Base-by-base conservation (phyloP, 192 early-diverging fungal genomes). In the Physocladia obscura region DNA sequence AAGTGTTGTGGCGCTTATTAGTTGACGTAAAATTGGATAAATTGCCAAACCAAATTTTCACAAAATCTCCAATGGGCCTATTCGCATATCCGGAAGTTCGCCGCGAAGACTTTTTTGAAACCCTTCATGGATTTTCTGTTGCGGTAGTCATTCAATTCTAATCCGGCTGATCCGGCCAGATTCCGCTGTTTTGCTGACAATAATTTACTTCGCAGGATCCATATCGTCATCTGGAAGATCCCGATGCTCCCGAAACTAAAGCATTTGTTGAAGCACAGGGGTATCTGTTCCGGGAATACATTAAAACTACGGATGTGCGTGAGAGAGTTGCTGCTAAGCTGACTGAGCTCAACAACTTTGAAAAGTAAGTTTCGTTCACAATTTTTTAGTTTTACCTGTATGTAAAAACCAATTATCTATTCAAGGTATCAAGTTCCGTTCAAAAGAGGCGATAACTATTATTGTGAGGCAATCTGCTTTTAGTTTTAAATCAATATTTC, bases 211-310 rank as follows among this genome's bases (percentile, higher is more conserved):
- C 31, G 22, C 62, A 65, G 17, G 88, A 88, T 44, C 87, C 83
- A 35, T 88, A 84, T 72, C 76, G 82, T n/a, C 85, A 85, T 80
- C 63, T 89, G 32, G 87, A 88, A 57, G 78, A 85, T 38, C 82
- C 85, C 32, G 74, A 83, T 29, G 60, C 78, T 0, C 61, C 75
- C 26, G 80, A 87, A 62, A 88, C 86, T 48, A 57, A 75, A 27
- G 74, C 67, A 8, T 89, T 84, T 78, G 77, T 87, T 22, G 65
- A 81, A 6, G 82, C 68, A n/a, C 88, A 89, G 70, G 72, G 74
- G 54, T 57, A 60, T 44, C n/a, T 88, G 38, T 49, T 77, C 3
- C 37, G 47, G 31, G 70, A 77, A 34, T 79, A 62, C 52, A 17
- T 88, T 27, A n/a, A 35, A 47, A 21, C n/a, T 8, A 32, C 21